A percentile compares a stretch with the other conserved stretches of the same genome.
Evolutionary conservation across 495 filamentous ascomycete species (phyloP).

Genomic region (Cenococcum geophilum): DNA sequence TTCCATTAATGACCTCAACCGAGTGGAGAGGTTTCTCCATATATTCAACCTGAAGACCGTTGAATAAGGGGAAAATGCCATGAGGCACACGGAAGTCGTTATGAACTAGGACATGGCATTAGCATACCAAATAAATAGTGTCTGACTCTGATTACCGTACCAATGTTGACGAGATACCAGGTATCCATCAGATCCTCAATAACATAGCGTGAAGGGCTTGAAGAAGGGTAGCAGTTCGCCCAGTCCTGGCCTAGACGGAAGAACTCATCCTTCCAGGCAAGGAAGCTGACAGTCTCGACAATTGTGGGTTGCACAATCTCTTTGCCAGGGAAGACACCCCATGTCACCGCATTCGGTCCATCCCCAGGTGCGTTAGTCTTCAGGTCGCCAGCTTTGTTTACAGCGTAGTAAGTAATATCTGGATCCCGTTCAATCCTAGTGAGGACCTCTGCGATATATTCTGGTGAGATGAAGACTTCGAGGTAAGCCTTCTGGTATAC

Average conservation of each 20-base stretch:
- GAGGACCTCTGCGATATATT: slow-evolving; percentile 70
- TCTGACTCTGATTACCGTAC: slow-evolving; percentile 41
- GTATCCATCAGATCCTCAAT: slow-evolving; percentile 78
- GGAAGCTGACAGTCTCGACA: slow-evolving; percentile 93
- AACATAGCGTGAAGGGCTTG: slow-evolving; percentile 72
- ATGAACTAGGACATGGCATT: slow-evolving; percentile 55
- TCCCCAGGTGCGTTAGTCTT: slow-evolving; percentile 78
- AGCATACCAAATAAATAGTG: slow-evolving; percentile 26
- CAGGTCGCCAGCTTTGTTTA: slow-evolving; percentile 72
- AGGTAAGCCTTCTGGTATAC: slow-evolving; percentile 99
- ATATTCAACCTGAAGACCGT: slow-evolving; percentile 64
- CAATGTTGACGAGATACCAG: slow-evolving; percentile 94
- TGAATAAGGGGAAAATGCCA: slow-evolving; percentile 77
- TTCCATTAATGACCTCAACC: slow-evolving; percentile 14
- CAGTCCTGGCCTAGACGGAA: slow-evolving; percentile 89
- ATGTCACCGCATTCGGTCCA: slow-evolving; percentile 93
- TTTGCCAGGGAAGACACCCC: slow-evolving; percentile 98
- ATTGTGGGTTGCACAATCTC: slow-evolving; percentile 99
- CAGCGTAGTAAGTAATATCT: slow-evolving; percentile 87
- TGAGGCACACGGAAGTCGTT: slow-evolving; percentile 85
- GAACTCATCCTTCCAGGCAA: slow-evolving; percentile 99
- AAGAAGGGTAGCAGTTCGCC: slow-evolving; percentile 79
- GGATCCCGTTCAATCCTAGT: slow-evolving; percentile 69
- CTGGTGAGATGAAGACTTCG: slow-evolving; percentile 78
- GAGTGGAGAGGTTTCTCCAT: slow-evolving; percentile 47